A percentile compares a stretch with the other conserved stretches of the same genome.
Evolutionary conservation across 768 basidiomycete species (phyloP).

Genomic region (Hypholoma fasciculare): DNA sequence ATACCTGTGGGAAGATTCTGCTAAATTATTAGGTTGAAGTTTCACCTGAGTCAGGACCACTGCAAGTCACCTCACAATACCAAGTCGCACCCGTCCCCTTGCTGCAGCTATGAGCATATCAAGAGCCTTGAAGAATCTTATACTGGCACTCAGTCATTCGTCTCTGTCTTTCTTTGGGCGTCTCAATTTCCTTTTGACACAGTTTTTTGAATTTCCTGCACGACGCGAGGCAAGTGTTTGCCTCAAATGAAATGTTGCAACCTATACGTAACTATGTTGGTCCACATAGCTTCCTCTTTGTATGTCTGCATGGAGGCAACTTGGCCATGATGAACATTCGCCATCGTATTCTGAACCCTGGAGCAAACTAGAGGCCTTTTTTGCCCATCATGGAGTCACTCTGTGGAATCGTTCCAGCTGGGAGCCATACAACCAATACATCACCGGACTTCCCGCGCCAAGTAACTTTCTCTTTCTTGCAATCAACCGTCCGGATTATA

Average conservation of each 20-base stretch:
- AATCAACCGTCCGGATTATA: not conserved
- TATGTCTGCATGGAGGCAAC: not conserved
- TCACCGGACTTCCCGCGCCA: not conserved
- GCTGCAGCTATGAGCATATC: too few relatives aligned
- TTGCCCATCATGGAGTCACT: not conserved
- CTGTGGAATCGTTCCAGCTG: not conserved
- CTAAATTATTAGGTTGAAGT: too few relatives aligned
- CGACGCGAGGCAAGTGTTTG: not conserved
- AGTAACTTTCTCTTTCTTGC: not conserved
- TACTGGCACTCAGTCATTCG: not conserved
- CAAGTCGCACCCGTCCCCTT: too few relatives aligned
- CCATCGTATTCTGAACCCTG: not conserved
- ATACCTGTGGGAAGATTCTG: too few relatives aligned
- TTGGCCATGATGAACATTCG: not conserved
- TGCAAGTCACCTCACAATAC: too few relatives aligned
- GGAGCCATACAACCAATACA: not conserved
- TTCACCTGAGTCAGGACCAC: too few relatives aligned
- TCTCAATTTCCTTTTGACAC: not conserved
- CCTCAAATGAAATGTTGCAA: not conserved
- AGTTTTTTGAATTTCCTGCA: not conserved
- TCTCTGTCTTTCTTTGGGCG: not conserved
- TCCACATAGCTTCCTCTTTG: not conserved
- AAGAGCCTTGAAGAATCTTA: too few relatives aligned
- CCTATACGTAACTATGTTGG: not conserved
- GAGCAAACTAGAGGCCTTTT: not conserved